Conservation (phyloP, 371 early-diverging fungal species). For the Cokeromyces recurvatus region DNA sequence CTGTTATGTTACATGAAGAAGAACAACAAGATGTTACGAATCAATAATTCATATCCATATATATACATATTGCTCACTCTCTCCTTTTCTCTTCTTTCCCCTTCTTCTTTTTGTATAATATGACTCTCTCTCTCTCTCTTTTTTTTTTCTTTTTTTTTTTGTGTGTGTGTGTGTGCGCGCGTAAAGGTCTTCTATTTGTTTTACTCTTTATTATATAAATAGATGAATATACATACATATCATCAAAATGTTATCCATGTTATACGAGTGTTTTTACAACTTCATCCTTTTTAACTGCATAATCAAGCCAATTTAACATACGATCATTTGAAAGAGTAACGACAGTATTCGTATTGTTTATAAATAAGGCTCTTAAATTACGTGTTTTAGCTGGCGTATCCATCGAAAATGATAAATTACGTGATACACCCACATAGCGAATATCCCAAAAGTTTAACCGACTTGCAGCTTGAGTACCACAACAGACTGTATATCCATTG, state of each 20-base stretch:
- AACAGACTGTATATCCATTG: constrained; percentile 34
- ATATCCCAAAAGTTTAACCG: constrained; percentile 42
- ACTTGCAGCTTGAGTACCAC: constrained; percentile 22
- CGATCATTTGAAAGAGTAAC: constrained; percentile 21
- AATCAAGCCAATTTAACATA: constrained; percentile 31
- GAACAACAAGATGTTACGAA: no score
- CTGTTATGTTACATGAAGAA: constrained; percentile 36
- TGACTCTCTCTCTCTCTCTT: no score
- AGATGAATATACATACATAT: no score
- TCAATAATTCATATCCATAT: no score
- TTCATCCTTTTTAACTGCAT: constrained; percentile 20
- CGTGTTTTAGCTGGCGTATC: constrained; percentile 10
- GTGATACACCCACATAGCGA: constrained; percentile 21
- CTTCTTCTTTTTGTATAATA: no score
- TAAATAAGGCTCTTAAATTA: constrained; percentile 17
- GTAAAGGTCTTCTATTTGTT: no score
- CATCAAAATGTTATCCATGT: no score
- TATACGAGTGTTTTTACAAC: constrained; percentile 8
- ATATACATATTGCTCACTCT: no score
- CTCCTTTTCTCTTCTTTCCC: no score
- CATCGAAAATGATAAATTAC: constrained; percentile 16
- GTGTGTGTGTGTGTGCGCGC: no score
- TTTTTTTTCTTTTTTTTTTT: no score
- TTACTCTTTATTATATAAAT: no score
- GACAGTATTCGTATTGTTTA: constrained; percentile 21